Conservation (phyloP, 2,329 filamentous ascomycete species). For the Hymenoscyphus infarciens region DNA sequence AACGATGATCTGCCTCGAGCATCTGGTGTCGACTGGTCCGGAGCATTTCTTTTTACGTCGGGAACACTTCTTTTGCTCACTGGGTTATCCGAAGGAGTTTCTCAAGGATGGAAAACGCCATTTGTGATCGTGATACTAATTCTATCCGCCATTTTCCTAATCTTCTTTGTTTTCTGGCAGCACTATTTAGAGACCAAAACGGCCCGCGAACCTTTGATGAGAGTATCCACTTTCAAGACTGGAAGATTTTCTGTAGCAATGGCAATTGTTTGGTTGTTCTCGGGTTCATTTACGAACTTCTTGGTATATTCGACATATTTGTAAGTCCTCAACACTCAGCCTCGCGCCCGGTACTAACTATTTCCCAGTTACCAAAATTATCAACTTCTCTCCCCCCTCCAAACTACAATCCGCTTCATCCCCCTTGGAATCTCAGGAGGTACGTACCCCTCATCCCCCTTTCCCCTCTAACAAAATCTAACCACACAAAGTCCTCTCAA, state of each 20-base stretch:
- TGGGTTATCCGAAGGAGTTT: constrained; percentile 65
- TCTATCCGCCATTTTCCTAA: constrained; percentile 52
- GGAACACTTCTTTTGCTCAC: constrained; percentile 62
- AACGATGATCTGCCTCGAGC: constrained; percentile 19
- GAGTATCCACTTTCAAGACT: constrained; percentile 60
- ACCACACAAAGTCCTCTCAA: constrained; percentile 19
- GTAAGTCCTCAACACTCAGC: constrained; percentile 15
- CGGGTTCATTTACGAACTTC: constrained; percentile 64
- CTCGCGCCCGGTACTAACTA: background rate
- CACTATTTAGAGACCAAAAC: constrained; percentile 52
- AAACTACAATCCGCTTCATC: constrained; percentile 66
- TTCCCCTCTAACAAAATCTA: background rate
- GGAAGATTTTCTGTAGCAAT: constrained; percentile 59
- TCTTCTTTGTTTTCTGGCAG: constrained; percentile 39
- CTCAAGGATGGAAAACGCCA: constrained; percentile 61
- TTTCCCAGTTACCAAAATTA: constrained; percentile 58
- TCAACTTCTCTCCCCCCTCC: constrained; percentile 56
- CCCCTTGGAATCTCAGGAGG: constrained; percentile 59
- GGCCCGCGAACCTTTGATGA: constrained; percentile 56
- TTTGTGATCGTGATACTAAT: constrained; percentile 51
- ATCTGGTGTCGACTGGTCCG: constrained; percentile 62
- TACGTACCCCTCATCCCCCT: constrained; percentile 8
- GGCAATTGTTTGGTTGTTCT: constrained; percentile 63
- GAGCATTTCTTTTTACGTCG: constrained; percentile 58
- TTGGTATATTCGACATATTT: constrained; percentile 65